Evolutionary conservation across 495 filamentous ascomycete genomes (phyloP).

Genomic region (Xylaria curta): DNA sequence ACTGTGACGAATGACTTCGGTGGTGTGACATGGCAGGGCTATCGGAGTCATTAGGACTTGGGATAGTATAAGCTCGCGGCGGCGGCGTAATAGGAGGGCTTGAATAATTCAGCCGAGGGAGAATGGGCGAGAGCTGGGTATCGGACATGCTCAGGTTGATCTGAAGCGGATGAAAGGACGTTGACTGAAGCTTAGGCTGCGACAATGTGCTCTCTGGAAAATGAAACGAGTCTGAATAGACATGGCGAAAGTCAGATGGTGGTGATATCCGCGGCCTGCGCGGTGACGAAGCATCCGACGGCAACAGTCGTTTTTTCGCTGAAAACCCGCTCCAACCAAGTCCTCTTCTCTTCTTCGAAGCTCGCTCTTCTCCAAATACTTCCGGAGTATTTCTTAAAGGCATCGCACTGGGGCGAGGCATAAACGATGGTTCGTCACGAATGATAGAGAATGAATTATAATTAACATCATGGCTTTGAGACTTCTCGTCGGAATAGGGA

Average conservation of each 20-base stretch:
- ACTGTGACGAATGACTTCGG: slow-evolving; percentile 55
- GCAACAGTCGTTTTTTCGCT: slow-evolving; percentile 39
- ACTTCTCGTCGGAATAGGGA: slow-evolving; percentile 45
- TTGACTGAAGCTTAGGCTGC: slow-evolving; percentile 41
- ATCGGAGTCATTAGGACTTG: slow-evolving; percentile 44
- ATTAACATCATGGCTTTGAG: slow-evolving; percentile 38
- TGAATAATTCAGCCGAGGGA: slow-evolving; percentile 56
- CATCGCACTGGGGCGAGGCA: slow-evolving; percentile 43
- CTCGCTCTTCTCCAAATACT: slow-evolving; percentile 40
- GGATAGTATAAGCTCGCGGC: slow-evolving; percentile 45
- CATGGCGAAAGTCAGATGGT: slow-evolving; percentile 57
- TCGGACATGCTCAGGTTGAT: slow-evolving; percentile 74
- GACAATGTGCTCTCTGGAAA: slow-evolving; percentile 37
- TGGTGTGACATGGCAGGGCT: slow-evolving; percentile 47
- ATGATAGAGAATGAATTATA: slow-evolving; percentile 43
- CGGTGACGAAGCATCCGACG: slow-evolving; percentile 41
- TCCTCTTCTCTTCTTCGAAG: slow-evolving; percentile 42
- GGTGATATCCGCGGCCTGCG: slow-evolving; percentile 56
- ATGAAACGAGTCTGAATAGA: slow-evolving; percentile 56
- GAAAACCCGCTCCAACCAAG: slow-evolving; percentile 43
- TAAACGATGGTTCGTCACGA: slow-evolving; percentile 47
- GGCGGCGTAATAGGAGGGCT: slow-evolving; percentile 47
- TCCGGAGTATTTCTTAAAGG: slow-evolving; percentile 39
- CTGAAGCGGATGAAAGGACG: slow-evolving; percentile 72
- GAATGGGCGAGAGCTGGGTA: slow-evolving; percentile 68